Conservation (phyloP, 2,329 filamentous ascomycete genomes). For the Calycina herbarum region DNA sequence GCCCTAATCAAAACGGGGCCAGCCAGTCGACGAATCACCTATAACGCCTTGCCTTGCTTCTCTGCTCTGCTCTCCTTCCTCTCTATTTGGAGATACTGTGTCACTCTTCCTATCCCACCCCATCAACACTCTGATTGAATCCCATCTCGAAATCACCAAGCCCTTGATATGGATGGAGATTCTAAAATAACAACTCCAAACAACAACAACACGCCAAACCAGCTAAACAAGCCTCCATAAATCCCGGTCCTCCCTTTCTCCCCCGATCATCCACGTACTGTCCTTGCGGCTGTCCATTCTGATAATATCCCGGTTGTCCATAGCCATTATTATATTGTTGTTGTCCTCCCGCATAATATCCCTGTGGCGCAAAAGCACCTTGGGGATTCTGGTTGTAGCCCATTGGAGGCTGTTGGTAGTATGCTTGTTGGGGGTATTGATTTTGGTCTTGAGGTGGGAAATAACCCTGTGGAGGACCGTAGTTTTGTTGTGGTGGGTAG, state of each 20-base stretch:
- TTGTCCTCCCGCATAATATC: slow-evolving; percentile 12
- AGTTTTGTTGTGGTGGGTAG: slow-evolving; percentile 14
- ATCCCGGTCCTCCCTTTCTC: slow-evolving; percentile 37
- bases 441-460: slow-evolving; percentile 19
- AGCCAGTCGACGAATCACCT: not conserved
- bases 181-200: slow-evolving; percentile 50
- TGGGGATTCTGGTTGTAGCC: slow-evolving; percentile 11
- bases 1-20: not conserved
- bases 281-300: slow-evolving; percentile 36
- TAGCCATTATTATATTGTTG: slow-evolving; percentile 1
- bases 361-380: slow-evolving; percentile 18
- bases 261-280: slow-evolving; percentile 40
- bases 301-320: slow-evolving; percentile 23
- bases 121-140: not conserved
- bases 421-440: slow-evolving; percentile 17
- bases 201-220: slow-evolving; percentile 52
- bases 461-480: slow-evolving; percentile 13
- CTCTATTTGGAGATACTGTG: not conserved
- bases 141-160: not conserved
- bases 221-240: slow-evolving; percentile 45
- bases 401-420: slow-evolving; percentile 20
- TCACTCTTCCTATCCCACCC: not conserved
- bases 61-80: not conserved
- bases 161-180: not conserved
- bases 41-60: not conserved